Percentiles rank a stretch among this genome's conserved stretches.
Conservation (phyloP, 1,139 yeast genomes). For the Debaryomyces coudertii region DNA sequence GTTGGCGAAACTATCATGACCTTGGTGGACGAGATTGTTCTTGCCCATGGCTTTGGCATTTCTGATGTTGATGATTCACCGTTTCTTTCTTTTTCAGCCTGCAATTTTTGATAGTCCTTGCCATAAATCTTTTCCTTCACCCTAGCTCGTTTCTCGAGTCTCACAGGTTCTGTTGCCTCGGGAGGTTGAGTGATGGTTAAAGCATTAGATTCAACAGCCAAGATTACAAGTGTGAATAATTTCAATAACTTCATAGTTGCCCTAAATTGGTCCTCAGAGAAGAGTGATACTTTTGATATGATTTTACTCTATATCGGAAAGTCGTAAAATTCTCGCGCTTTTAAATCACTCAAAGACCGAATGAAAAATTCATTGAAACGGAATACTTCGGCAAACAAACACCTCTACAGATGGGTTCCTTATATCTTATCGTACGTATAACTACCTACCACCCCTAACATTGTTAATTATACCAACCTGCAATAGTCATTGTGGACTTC, state of each 20-base stretch:
- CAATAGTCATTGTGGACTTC: too few species aligned
- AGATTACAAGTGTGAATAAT: conserved; percentile 13
- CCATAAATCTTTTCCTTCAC: conserved; percentile 41
- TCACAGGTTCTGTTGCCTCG: conserved; percentile 13
- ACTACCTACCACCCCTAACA: neutral
- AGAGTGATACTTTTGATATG: neutral
- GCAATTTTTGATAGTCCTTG: conserved; percentile 42
- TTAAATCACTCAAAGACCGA: conserved; percentile 1
- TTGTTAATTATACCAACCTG: neutral
- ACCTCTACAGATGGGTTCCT: neutral
- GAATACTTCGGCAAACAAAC: neutral
- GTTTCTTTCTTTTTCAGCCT: conserved; percentile 24
- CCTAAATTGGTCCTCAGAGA: neutral
- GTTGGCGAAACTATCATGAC: conserved; percentile 78
- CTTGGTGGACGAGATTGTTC: conserved; percentile 63
- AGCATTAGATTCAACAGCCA: conserved; percentile 15
- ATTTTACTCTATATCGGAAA: neutral
- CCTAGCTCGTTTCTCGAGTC: conserved; percentile 31
- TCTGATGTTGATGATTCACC: conserved; percentile 13
- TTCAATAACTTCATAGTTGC: conserved; percentile 10
- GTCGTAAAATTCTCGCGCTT: conserved; percentile 4
- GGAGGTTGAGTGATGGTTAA: conserved; percentile 15
- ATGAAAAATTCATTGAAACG: neutral
- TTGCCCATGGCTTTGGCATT: conserved; percentile 62
- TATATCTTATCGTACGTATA: neutral